Evolutionary conservation across 1,284 basidiomycete species (phyloP).

Genomic region (Phellopilus nigrolimitatus): DNA sequence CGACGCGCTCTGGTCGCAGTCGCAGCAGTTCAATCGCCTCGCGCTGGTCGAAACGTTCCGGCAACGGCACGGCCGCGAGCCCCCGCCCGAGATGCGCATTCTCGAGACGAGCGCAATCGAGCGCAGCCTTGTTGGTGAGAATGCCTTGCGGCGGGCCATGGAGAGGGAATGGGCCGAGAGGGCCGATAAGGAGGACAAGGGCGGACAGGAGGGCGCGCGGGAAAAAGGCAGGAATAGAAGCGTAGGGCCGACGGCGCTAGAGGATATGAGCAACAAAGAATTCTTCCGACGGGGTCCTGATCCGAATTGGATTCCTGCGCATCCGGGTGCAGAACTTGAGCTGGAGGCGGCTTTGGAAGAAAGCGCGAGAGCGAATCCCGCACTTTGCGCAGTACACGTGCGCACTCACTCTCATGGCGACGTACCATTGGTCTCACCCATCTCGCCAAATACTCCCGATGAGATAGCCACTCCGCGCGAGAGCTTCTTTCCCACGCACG

Average conservation of each 20-base stretch:
- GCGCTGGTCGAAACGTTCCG: conserved; percentile 13
- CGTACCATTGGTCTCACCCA: too few relatives aligned
- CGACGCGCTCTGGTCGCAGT: conserved; percentile 8
- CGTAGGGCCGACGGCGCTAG: neutral
- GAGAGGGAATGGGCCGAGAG: neutral
- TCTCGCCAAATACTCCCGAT: conserved; percentile 7
- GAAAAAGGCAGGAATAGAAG: too few relatives aligned
- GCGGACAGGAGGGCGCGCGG: neutral
- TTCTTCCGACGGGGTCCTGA: conserved; percentile 3
- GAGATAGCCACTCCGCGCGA: conserved; percentile 5
- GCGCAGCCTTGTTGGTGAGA: conserved; percentile 4
- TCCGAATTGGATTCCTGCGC: conserved; percentile 4
- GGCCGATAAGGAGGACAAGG: neutral
- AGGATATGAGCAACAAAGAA: conserved; percentile 9
- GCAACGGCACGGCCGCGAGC: conserved; percentile 1
- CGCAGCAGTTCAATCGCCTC: conserved; percentile 11
- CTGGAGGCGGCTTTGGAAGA: neutral
- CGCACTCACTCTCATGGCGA: neutral
- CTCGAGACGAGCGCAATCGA: conserved; percentile 8
- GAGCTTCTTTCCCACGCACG: neutral
- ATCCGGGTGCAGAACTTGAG: neutral
- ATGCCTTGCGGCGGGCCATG: neutral
- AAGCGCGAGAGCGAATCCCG: neutral
- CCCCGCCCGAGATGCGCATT: conserved; percentile 13
- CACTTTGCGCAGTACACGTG: neutral